Evolutionary conservation across 23 red algal species (phyloP).

Genomic region (Chondrus crispus): DNA sequence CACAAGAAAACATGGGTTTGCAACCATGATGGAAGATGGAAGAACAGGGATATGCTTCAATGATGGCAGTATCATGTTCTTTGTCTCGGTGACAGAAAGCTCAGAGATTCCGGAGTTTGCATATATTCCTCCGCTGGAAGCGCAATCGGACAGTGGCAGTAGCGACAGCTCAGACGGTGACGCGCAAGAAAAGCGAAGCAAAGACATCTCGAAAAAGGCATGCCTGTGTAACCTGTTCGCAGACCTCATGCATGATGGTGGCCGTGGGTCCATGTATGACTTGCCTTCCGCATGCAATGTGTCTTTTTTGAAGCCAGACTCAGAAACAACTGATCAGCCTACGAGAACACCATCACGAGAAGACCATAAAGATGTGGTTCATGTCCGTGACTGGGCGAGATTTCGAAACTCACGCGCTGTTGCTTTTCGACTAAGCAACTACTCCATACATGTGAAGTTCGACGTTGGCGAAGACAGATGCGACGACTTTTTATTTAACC

Average conservation of each 20-base stretch:
- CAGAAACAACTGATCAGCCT: not conserved
- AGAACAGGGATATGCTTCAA: slow-evolving; percentile 21
- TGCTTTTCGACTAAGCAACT: slow-evolving; percentile 28
- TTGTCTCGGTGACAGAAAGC: not conserved
- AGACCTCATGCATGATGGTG: not conserved
- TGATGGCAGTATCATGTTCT: slow-evolving; percentile 17
- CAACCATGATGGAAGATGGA: slow-evolving; percentile 14
- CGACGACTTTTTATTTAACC: slow-evolving; percentile 8
- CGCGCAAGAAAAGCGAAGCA: not conserved
- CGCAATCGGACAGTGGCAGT: not conserved
- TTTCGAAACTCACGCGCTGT: not conserved
- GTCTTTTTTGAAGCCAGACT: not conserved
- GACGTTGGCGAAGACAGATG: not conserved
- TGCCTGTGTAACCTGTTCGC: not conserved
- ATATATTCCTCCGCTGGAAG: not conserved
- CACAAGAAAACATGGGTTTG: slow-evolving; percentile 12
- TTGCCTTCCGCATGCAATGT: not conserved
- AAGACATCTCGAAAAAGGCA: slow-evolving; percentile 14
- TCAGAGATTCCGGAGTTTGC: slow-evolving; percentile 6
- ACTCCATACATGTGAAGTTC: slow-evolving; percentile 22
- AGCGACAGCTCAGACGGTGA: not conserved
- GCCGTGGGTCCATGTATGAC: not conserved
- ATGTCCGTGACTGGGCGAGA: slow-evolving; percentile 10
- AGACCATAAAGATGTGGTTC: not conserved
- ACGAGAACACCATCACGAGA: not conserved